Evolutionary conservation across 202 grass and related monocot genomes (phyloP).

Genomic region (Tripidium arundinaceum): DNA sequence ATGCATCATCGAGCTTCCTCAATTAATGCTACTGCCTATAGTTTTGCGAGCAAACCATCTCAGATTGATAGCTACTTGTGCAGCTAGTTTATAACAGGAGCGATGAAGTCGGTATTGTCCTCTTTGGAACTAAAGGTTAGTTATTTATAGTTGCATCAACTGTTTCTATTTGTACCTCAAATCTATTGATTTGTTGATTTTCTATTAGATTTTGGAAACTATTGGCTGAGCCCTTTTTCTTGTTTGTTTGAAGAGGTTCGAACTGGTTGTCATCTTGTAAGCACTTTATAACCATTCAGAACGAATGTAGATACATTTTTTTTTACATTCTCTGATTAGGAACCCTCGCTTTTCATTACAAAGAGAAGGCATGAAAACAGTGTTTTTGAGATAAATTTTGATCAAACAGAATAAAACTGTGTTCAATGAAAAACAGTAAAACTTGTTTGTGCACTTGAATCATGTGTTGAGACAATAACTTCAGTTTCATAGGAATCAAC

Average conservation of each 20-base stretch:
- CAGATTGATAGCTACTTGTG: slow-evolving; percentile 20
- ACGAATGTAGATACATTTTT: background rate
- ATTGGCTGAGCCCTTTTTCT: background rate
- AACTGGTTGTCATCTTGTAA: background rate
- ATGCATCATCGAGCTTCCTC: background rate
- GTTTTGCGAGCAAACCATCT: background rate
- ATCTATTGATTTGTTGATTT: background rate
- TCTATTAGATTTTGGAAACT: background rate
- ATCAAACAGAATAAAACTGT: background rate
- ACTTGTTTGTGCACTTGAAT: background rate
- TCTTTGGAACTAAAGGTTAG: slow-evolving; percentile 81
- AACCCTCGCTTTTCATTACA: background rate
- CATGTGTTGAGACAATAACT: background rate
- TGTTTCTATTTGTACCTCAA: background rate
- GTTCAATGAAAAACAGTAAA: background rate
- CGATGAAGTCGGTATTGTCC: slow-evolving; percentile 64
- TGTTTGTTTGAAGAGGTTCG: background rate
- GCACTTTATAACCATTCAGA: background rate
- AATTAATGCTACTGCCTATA: background rate
- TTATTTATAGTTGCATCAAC: background rate
- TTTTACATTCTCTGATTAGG: background rate
- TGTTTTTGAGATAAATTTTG: background rate
- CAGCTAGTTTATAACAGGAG: slow-evolving; percentile 71
- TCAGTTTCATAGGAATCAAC: background rate
- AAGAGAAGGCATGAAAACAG: background rate